Evolutionary conservation across 176 grass and related monocot species (phyloP).

Genomic region (Musa itinerans): DNA sequence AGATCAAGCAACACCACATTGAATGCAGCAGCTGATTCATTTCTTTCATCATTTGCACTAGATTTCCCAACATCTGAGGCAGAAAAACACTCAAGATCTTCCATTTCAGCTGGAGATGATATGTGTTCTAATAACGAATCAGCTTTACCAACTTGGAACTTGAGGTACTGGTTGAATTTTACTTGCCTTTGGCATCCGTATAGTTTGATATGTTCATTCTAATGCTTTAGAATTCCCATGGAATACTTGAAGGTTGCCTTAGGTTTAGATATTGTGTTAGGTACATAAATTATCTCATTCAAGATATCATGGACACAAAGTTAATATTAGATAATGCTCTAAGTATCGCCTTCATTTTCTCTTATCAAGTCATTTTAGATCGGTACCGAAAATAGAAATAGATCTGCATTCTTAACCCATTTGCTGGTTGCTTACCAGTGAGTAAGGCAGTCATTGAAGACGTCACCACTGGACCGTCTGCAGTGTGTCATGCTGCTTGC

Average conservation of each 20-base stretch:
- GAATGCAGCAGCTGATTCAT: constrained; percentile 30
- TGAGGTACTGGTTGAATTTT: constrained; percentile 22
- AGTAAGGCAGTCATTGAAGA: too few species aligned
- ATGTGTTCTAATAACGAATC: constrained; percentile 30
- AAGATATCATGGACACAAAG: neutral
- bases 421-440: too few species aligned
- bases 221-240: neutral
- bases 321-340: neutral
- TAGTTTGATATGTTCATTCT: neutral
- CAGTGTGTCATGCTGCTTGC: too few species aligned
- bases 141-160: constrained; percentile 31
- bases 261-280: neutral
- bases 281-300: neutral
- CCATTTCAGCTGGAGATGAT: constrained; percentile 20
- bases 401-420: too few species aligned
- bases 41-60: constrained; percentile 36
- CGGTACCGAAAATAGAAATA: too few species aligned
- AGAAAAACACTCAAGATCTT: constrained; percentile 31
- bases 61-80: constrained; percentile 34
- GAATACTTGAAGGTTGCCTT: neutral
- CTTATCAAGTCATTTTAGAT: too few species aligned
- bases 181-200: neutral
- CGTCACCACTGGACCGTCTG: too few species aligned
- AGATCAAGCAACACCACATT: constrained; percentile 25
- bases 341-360: neutral